These are phyloP conservation scores for Yamadazyma taylorii DNA, from an alignment of 1,139 yeast species.

Conservation along the genomic window DNA sequence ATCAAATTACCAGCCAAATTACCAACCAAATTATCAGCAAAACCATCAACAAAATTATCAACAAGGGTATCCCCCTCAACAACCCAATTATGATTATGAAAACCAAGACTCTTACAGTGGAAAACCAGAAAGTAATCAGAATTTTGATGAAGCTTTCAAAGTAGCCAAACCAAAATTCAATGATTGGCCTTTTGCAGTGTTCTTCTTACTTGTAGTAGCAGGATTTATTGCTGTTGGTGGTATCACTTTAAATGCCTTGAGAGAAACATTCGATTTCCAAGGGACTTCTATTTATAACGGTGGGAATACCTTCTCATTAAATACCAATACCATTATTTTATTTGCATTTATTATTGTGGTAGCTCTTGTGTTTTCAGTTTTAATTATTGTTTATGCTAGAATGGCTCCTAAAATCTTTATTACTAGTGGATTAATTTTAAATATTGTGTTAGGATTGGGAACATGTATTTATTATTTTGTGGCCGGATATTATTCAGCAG, in stretches of 20 bases:
- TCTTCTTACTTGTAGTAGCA: conserved; percentile 59
- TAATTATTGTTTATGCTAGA: conserved; percentile 62
- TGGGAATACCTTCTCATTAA: conserved; percentile 56
- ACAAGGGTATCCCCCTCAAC: conserved; percentile 5
- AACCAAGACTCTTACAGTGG: conserved; percentile 23
- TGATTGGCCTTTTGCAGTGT: conserved; percentile 70
- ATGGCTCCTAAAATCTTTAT: conserved; percentile 68
- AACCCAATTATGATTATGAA: conserved; percentile 23
- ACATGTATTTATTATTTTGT: conserved; percentile 73
- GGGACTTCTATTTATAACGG: conserved; percentile 69
- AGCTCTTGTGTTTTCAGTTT: conserved; percentile 57
- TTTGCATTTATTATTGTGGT: conserved; percentile 66
- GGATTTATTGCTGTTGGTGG: conserved; percentile 77
- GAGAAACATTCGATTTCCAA: conserved; percentile 49
- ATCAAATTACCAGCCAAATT: conserved; percentile 4
- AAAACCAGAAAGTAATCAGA: conserved; percentile 34
- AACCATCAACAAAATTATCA: conserved; percentile 4
- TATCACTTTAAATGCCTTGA: conserved; percentile 65
- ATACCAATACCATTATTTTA: conserved; percentile 72
- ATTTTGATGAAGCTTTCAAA: conserved; percentile 67
- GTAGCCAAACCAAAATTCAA: conserved; percentile 65
- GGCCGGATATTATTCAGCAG: conserved; percentile 70
- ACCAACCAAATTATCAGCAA: conserved; percentile 1
- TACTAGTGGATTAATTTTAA: conserved; percentile 64
- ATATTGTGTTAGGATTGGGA: conserved; percentile 68